phyloP scores from a whole-genome alignment of 106 monocot species.

The Xerophyta viscosa region DNA sequence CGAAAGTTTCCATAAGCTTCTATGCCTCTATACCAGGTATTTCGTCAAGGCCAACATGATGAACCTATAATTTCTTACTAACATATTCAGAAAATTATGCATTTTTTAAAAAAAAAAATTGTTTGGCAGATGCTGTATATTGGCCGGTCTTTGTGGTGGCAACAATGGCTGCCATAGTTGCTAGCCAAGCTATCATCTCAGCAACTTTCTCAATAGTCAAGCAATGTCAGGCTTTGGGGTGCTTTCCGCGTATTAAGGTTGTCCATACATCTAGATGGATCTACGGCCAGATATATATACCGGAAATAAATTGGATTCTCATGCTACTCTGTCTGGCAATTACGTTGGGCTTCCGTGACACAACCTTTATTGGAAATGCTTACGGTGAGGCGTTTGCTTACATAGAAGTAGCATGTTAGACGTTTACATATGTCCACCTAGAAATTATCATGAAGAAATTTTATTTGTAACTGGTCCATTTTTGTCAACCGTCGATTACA shows the following conservation, averaged over 20 bases:
- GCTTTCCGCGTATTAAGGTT: slow-evolving; percentile 66
- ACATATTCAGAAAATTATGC: too few relatives aligned
- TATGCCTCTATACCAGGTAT: slow-evolving; percentile 11
- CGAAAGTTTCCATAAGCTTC: slow-evolving; percentile 4
- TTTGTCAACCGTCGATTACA: too few relatives aligned
- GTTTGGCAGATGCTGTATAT: slow-evolving; percentile 22
- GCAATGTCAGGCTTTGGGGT: slow-evolving; percentile 59
- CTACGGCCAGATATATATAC: slow-evolving; percentile 77
- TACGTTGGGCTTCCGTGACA: slow-evolving; percentile 57
- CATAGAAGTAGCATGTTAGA: too few relatives aligned
- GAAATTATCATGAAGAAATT: too few relatives aligned
- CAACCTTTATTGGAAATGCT: slow-evolving; percentile 56
- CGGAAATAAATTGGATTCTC: slow-evolving; percentile 76
- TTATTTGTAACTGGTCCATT: too few relatives aligned
- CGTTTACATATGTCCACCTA: too few relatives aligned
- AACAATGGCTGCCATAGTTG: slow-evolving; percentile 63
- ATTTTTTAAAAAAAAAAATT: too few relatives aligned
- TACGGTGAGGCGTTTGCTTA: slow-evolving; percentile 27
- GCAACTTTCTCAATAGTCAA: slow-evolving; percentile 74
- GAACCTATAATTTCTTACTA: too few relatives aligned
- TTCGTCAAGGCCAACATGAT: too few relatives aligned
- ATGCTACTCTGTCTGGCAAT: slow-evolving; percentile 60
- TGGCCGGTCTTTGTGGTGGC: slow-evolving; percentile 54
- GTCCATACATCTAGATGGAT: slow-evolving; percentile 57
- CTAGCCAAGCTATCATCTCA: slow-evolving; percentile 69